Evolutionary conservation across 2,329 filamentous ascomycete genomes (phyloP), one percentile per base, ranked within the genome.

Genomic region (Fusarium transvaalense): DNA sequence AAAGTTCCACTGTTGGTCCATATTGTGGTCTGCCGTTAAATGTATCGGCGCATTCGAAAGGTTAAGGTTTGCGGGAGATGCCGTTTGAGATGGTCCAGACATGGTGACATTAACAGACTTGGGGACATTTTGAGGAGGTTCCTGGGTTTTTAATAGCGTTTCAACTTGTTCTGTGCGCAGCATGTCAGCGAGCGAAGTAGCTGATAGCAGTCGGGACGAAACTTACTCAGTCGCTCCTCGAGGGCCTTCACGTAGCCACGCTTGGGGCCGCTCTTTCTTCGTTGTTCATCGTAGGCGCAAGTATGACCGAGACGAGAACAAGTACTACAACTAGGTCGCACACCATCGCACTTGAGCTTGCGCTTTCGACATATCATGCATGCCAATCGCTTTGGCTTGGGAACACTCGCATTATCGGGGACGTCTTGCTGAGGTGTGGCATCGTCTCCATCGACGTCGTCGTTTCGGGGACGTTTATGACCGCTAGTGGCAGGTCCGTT

Each of bases 211-310:
- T 21, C 52, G 27, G 29, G 39, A 43, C 47, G 52, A 38, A 14
- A 61, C 91, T 82, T 85, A 97, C 94, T 94, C 76, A 99, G 82
- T 78, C 96, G 88, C 78, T 97, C 94, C 80, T 98, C 96, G 72
- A 98, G 82, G 62, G 94, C 91, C 83, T 97, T 97, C 65, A 97
- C 94, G 77, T 97, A 97, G 73, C 94, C 94, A 77, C 94, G 87
- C 83, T 97, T 97, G 4, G 94, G 94, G 4, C 94, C 94, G 78
- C 94, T 97, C 87, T 97, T 97, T 81, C 93, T 92, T 77, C 94
- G 88, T 73, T 95, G 91, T 82, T 97, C 94, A 76, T 97, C 94
- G 77, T 97, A 97, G 64, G 92, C 90, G 81, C 94, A 97, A 56
- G 91, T 88, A 79, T 97, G 94, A 42, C 92, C 90, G 51, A 97